phyloP scores from a whole-genome alignment of 2,329 filamentous ascomycete species.

The Fulvia fulva region DNA sequence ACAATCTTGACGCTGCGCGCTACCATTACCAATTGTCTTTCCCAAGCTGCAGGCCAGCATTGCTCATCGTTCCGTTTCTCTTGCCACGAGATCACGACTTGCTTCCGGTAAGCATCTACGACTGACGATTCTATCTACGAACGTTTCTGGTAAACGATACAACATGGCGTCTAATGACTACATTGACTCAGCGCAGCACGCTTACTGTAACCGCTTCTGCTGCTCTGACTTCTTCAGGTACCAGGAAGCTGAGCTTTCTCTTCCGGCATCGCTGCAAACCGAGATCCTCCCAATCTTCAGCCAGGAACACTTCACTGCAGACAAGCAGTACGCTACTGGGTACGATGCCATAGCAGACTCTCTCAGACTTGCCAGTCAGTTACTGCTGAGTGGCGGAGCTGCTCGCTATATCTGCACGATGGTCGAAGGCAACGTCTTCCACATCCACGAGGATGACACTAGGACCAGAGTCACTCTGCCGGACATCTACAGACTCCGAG shows the following conservation, averaged over 20 bases:
- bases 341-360: background rate
- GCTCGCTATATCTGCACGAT: constrained; percentile 1
- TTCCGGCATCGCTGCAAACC: background rate
- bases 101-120: background rate
- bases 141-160: background rate
- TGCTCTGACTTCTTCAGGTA: constrained; percentile 3
- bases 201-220: constrained; percentile 2
- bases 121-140: background rate
- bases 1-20: background rate
- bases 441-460: background rate
- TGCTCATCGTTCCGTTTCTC: background rate
- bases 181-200: background rate
- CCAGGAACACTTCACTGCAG: background rate
- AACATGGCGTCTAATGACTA: background rate
- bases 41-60: background rate
- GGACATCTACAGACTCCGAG: background rate
- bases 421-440: constrained; percentile 4
- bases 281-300: background rate
- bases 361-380: background rate
- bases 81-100: background rate
- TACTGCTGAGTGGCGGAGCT: background rate
- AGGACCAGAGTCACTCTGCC: background rate
- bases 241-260: background rate
- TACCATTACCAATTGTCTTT: background rate
- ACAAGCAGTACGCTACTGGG: background rate